Percentiles rank a stretch among this genome's conserved stretches.
Conservation (phyloP, 108 stramenopile species). For the Discostella stelligeroides region DNA sequence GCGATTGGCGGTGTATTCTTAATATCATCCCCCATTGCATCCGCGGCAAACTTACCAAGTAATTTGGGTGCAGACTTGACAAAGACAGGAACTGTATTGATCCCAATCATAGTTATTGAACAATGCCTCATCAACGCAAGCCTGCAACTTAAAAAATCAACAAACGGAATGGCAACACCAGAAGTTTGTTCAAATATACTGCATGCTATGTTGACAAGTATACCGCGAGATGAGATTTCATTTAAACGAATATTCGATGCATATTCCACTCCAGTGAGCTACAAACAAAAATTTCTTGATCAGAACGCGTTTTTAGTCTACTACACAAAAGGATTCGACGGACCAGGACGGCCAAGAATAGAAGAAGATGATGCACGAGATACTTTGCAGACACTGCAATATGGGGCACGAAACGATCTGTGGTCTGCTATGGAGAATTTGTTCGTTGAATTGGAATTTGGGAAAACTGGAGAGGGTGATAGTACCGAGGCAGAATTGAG, state of each 20-base stretch:
- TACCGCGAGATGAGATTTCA: conserved; percentile 60
- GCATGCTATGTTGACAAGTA: conserved; percentile 1
- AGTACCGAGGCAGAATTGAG: conserved; percentile 16
- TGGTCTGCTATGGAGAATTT: conserved; percentile 76
- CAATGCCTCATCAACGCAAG: conserved; percentile 29
- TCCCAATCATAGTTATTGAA: conserved; percentile 59
- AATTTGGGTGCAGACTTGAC: conserved; percentile 65
- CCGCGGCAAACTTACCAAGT: conserved; percentile 66
- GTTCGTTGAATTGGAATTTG: conserved; percentile 63
- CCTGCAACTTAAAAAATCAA: conserved; percentile 18
- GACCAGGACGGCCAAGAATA: conserved; percentile 65
- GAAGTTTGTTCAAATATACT: conserved; percentile 25
- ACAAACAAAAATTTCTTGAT: conserved; percentile 87
- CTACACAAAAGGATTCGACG: conserved; percentile 88
- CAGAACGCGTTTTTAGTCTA: conserved; percentile 89
- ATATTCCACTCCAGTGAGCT: conserved; percentile 75
- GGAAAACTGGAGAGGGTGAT: conserved; percentile 7
- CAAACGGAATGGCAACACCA: neutral
- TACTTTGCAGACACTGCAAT: conserved; percentile 70
- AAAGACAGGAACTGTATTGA: conserved; percentile 60
- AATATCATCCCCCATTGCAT: conserved; percentile 7
- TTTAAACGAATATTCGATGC: conserved; percentile 85
- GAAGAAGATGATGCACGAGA: conserved; percentile 56
- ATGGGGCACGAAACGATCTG: conserved; percentile 80
- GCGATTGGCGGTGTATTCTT: neutral